These are phyloP conservation scores for Lepiota brunneoincarnata DNA, from an alignment of 768 basidiomycete species.

Conservation along the genomic window DNA sequence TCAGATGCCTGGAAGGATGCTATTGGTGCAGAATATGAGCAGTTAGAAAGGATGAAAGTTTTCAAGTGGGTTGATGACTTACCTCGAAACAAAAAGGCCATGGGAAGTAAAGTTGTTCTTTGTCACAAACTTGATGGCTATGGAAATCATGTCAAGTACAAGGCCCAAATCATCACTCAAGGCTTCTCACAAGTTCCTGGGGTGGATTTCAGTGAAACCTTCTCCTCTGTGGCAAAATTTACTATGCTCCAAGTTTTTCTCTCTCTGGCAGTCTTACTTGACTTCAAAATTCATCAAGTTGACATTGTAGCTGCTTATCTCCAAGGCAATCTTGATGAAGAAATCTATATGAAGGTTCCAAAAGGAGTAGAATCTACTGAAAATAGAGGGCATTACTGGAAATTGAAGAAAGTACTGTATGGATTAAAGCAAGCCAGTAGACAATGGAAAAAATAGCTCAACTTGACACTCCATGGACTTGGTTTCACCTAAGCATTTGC, in stretches of 20 bases:
- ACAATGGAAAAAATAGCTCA: slow-evolving; percentile 26
- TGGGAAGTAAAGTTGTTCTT: slow-evolving; percentile 19
- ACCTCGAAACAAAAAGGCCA: slow-evolving; percentile 15
- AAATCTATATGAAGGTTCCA: slow-evolving; percentile 25
- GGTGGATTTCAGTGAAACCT: slow-evolving; percentile 31
- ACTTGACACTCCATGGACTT: slow-evolving; percentile 3
- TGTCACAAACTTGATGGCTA: slow-evolving; percentile 19
- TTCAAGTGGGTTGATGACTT: slow-evolving; percentile 4
- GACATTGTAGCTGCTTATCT: slow-evolving; percentile 24
- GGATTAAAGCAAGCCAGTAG: slow-evolving; percentile 30
- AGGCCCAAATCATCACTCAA: slow-evolving; percentile 22
- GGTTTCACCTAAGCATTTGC: slow-evolving; percentile 11
- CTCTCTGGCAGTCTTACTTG: neutral
- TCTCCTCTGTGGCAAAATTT: slow-evolving; percentile 22
- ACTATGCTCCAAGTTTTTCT: slow-evolving; percentile 19
- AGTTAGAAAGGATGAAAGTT: slow-evolving; percentile 9
- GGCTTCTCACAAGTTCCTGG: slow-evolving; percentile 28
- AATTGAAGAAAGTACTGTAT: slow-evolving; percentile 22
- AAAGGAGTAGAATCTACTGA: slow-evolving; percentile 10
- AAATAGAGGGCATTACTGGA: neutral
- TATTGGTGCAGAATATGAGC: slow-evolving; percentile 10
- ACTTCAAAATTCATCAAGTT: slow-evolving; percentile 14
- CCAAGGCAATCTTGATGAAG: slow-evolving; percentile 22
- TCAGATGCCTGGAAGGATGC: slow-evolving; percentile 14
- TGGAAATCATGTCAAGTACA: slow-evolving; percentile 18